Conservation (phyloP, 805 yeast species). For the Kodamaea nitidulidarum region DNA sequence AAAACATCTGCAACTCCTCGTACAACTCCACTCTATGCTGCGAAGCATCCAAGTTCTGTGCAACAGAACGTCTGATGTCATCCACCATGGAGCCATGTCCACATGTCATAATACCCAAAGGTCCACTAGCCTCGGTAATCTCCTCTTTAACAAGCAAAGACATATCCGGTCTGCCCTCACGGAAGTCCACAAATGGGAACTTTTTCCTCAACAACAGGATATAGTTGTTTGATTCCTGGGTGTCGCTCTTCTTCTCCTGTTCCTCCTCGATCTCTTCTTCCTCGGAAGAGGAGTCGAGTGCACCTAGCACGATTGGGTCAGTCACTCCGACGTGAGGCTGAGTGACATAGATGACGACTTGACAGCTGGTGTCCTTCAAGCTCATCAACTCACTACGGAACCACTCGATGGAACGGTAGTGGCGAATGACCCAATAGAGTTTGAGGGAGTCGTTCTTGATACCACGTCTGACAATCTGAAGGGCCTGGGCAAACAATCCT, state of each 20-base stretch:
- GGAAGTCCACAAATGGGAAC: slow-evolving; percentile 38
- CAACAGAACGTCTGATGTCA: slow-evolving; percentile 26
- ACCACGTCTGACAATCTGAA: slow-evolving; percentile 18
- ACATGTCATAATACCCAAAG: slow-evolving; percentile 47
- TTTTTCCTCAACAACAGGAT: slow-evolving; percentile 16
- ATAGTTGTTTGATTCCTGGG: slow-evolving; percentile 11
- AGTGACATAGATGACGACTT: slow-evolving; percentile 41
- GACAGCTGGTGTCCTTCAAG: slow-evolving; percentile 29
- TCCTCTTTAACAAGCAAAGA: slow-evolving; percentile 32
- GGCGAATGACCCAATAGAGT: slow-evolving; percentile 39
- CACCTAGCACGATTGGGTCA: slow-evolving; percentile 11
- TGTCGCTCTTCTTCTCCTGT: slow-evolving; percentile 13
- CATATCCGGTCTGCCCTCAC: slow-evolving; percentile 43
- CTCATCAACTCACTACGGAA: slow-evolving; percentile 32
- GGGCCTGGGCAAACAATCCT: slow-evolving; percentile 33
- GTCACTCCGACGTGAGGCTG: slow-evolving; percentile 22
- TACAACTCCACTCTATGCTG: slow-evolving; percentile 32
- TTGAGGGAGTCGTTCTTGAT: slow-evolving; percentile 15
- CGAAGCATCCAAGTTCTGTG: slow-evolving; percentile 22
- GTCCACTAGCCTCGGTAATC: slow-evolving; percentile 31
- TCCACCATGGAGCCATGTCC: slow-evolving; percentile 45
- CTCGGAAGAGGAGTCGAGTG: slow-evolving; percentile 9
- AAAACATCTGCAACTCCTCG: slow-evolving; percentile 32
- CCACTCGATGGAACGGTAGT: slow-evolving; percentile 38
- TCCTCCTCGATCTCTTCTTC: slow-evolving; percentile 12